Evolutionary conservation across 805 yeast genomes (phyloP), one percentile per base, ranked within the genome.

Genomic region (Myxozyma geophila): DNA sequence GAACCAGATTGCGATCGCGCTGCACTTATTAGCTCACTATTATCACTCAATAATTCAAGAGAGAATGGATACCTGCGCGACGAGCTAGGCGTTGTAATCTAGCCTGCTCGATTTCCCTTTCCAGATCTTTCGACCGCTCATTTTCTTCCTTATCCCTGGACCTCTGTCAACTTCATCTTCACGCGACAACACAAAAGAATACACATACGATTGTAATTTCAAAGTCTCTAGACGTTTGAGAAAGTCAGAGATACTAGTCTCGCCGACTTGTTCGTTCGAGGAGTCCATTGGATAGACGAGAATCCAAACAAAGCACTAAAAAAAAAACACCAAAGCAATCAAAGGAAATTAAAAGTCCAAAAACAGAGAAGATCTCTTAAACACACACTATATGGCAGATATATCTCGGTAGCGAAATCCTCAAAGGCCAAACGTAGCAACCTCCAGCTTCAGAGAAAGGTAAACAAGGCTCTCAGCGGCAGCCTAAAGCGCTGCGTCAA

Each of bases 91-190:
- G 50, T 40, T 58, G 66, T 13, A 60, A 19, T 21, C 57, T 52
- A 1, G 63, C 60, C 44, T 61, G 66, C 17, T 58, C 68, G n/a
- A 64, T 62, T 46, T 64, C 68, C 41, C 58, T 51, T 46, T 62
- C 68, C 17, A 64, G 40, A 28, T 49, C 35, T 46, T 36, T 36
- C 13, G 63, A 44, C 13, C 67, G 51, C 12, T 52, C 61, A 19
- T 49, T n/a, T 13, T 58, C 60, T 15, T 53, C 60, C 12, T 41
- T 21, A 46, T 53, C 51, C 5, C 64, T 56, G 13, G 6, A 5
- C 13, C 44, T 12, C 12, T 21, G 35, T 50, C n/a, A 46, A 21
- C 8, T 2, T 10, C 7, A n/a, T 5, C 2, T 15, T 15, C 49
- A 17, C 2, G 21, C n/a, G 10, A n/a, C 2, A 19, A 35, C n/a